A percentile compares a stretch with the other conserved stretches of the same genome.
phyloP scores from a whole-genome alignment of 2,329 filamentous ascomycete genomes.

The Cordyceps cicadae region DNA sequence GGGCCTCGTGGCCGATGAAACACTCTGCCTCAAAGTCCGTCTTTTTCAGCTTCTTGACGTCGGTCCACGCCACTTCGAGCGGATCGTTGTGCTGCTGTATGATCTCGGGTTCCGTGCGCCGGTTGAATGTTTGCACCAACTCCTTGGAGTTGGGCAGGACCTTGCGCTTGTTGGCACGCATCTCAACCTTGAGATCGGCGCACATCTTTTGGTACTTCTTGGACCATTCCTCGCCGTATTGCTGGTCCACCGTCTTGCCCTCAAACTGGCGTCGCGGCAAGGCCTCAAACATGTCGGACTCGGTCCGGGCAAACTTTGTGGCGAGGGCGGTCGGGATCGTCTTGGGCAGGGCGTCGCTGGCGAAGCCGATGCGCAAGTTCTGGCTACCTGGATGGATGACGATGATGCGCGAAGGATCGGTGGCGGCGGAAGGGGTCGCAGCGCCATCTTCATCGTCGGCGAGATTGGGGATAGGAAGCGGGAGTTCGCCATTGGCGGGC shows the following conservation, averaged over 20 bases:
- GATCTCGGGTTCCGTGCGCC: conserved; percentile 70
- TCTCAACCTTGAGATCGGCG: conserved; percentile 77
- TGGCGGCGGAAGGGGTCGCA: conserved; percentile 48
- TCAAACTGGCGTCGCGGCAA: conserved; percentile 65
- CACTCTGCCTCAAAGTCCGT: conserved; percentile 53
- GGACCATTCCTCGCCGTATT: conserved; percentile 76
- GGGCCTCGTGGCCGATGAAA: conserved; percentile 73
- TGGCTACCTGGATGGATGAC: conserved; percentile 94
- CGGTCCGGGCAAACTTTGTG: conserved; percentile 65
- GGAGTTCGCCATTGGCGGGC: conserved; percentile 58
- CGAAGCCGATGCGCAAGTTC: conserved; percentile 86
- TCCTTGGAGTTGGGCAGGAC: conserved; percentile 97
- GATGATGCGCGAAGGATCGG: conserved; percentile 81
- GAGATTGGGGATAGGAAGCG: conserved; percentile 52
- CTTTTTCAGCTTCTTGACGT: conserved; percentile 59
- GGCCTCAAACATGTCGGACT: conserved; percentile 74
- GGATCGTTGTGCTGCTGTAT: conserved; percentile 95
- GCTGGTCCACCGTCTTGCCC: conserved; percentile 59
- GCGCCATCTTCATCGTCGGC: conserved; percentile 49
- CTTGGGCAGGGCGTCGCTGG: conserved; percentile 91
- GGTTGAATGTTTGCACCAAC: conserved; percentile 89
- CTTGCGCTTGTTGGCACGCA: conserved; percentile 89
- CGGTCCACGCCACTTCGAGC: conserved; percentile 90
- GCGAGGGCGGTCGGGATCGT: conserved; percentile 91
- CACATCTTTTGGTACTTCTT: conserved; percentile 75